Conservation (phyloP, 768 basidiomycete species). For the Termitomyces sp. region DNA sequence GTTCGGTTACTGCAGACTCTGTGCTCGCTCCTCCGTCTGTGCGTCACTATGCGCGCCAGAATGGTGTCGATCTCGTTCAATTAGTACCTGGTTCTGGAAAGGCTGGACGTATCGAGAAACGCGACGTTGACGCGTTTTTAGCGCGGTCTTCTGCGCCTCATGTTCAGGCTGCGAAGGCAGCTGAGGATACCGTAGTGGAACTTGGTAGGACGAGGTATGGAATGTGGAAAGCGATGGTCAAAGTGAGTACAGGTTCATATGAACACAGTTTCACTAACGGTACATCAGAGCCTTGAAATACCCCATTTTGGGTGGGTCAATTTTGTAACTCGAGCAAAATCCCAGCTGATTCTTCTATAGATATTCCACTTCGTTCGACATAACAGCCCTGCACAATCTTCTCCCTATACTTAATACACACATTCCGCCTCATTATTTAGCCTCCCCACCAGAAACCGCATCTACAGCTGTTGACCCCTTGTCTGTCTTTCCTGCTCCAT, state of each 20-base stretch:
- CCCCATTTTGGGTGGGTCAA: conserved; percentile 71
- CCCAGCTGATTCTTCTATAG: conserved; percentile 23
- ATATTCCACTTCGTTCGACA: conserved; percentile 70
- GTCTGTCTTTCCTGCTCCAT: conserved; percentile 31
- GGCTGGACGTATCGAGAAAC: conserved; percentile 68
- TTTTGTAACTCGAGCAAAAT: background rate
- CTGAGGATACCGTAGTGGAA: conserved; percentile 56
- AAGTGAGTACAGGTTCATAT: conserved; percentile 36
- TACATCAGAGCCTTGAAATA: conserved; percentile 67
- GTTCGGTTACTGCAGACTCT: conserved; percentile 17
- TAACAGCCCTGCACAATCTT: conserved; percentile 61
- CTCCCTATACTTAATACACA: conserved; percentile 61
- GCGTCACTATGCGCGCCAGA: conserved; percentile 67
- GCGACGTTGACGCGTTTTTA: conserved; percentile 65
- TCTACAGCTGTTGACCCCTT: conserved; percentile 31
- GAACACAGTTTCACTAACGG: background rate
- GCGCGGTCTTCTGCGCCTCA: background rate
- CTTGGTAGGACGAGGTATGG: conserved; percentile 71
- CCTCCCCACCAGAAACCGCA: conserved; percentile 15
- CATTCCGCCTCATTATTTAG: conserved; percentile 56
- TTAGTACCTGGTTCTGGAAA: conserved; percentile 68
- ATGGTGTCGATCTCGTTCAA: conserved; percentile 51
- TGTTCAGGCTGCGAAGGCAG: background rate
- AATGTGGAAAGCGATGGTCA: conserved; percentile 90
- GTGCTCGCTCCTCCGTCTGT: conserved; percentile 74